Percentiles rank a stretch among this genome's conserved stretches.
Evolutionary conservation across 306 rosid genomes (phyloP).

Genomic region (Boehmeria nivea): DNA sequence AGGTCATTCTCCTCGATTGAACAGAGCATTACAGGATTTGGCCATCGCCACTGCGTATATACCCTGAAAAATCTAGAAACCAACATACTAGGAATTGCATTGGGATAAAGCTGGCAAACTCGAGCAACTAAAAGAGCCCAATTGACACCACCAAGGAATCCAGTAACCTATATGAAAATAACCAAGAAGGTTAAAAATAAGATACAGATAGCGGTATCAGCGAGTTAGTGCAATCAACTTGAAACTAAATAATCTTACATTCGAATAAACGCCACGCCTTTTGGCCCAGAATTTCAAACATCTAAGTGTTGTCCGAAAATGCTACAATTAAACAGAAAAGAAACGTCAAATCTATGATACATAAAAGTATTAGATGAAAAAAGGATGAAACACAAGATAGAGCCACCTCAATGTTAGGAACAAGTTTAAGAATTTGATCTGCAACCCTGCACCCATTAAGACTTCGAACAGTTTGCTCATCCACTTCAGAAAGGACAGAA

Average conservation of each 20-base stretch:
- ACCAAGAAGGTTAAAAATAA: conserved; percentile 10
- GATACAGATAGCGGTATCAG: conserved; percentile 3
- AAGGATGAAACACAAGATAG: conserved; percentile 19
- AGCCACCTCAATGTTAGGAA: conserved; percentile 85
- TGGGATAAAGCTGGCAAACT: conserved; percentile 94
- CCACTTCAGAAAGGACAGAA: conserved; percentile 65
- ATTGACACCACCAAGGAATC: conserved; percentile 98
- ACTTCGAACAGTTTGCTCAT: conserved; percentile 90
- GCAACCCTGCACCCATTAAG: conserved; percentile 98
- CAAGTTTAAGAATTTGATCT: conserved; percentile 95
- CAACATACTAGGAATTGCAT: conserved; percentile 95
- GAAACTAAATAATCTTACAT: conserved; percentile 49
- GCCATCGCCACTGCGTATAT: conserved; percentile 99
- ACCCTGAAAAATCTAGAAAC: conserved; percentile 97
- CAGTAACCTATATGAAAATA: conserved; percentile 62
- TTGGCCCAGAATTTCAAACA: conserved; percentile 96
- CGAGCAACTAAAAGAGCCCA: conserved; percentile 98
- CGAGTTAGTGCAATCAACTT: background rate
- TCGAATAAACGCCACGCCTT: conserved; percentile 95
- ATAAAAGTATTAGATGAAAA: conserved; percentile 4
- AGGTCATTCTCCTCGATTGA: conserved; percentile 86
- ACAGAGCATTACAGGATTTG: conserved; percentile 95
- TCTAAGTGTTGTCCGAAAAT: conserved; percentile 77
- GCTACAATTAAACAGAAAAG: conserved; percentile 47
- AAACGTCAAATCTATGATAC: conserved; percentile 26